Evolutionary conservation across 352 stramenopile species (phyloP).

Genomic region (Phytopythium montanum): DNA sequence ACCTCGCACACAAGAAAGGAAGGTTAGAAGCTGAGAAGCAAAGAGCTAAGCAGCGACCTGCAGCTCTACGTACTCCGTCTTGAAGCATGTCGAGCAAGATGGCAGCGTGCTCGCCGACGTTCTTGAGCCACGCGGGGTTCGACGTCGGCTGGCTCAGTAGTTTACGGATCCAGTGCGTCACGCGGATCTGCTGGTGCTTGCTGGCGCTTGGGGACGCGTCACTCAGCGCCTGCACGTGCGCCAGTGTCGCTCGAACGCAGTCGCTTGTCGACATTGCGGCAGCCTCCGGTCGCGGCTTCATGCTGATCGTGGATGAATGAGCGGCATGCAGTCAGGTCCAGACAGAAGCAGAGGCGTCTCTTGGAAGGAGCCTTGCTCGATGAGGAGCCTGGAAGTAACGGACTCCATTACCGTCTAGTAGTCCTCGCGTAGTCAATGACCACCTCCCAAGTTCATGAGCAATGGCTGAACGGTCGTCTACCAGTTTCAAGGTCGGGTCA

Average conservation of each 20-base stretch:
- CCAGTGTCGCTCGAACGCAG: constrained; percentile 28
- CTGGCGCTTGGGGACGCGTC: constrained; percentile 7
- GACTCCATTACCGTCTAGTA: background rate
- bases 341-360: background rate
- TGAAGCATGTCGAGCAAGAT: constrained; percentile 50
- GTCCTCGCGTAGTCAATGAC: too few relatives aligned
- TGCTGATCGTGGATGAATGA: background rate
- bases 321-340: background rate
- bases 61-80: constrained; percentile 29
- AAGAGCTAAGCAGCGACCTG: background rate
- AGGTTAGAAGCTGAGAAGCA: background rate
- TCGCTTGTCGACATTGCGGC: constrained; percentile 8
- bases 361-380: background rate
- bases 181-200: constrained; percentile 63
- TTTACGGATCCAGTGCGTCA: constrained; percentile 55
- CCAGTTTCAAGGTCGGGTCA: background rate
- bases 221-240: constrained; percentile 40
- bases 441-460: background rate
- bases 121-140: constrained; percentile 57
- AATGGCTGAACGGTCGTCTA: background rate
- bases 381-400: background rate
- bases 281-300: constrained; percentile 1
- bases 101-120: constrained; percentile 41
- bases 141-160: constrained; percentile 47
- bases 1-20: background rate